Percentiles rank a stretch among this genome's conserved stretches.
Evolutionary conservation across 768 basidiomycete species (phyloP).

Genomic region (Lentinula raphanica): DNA sequence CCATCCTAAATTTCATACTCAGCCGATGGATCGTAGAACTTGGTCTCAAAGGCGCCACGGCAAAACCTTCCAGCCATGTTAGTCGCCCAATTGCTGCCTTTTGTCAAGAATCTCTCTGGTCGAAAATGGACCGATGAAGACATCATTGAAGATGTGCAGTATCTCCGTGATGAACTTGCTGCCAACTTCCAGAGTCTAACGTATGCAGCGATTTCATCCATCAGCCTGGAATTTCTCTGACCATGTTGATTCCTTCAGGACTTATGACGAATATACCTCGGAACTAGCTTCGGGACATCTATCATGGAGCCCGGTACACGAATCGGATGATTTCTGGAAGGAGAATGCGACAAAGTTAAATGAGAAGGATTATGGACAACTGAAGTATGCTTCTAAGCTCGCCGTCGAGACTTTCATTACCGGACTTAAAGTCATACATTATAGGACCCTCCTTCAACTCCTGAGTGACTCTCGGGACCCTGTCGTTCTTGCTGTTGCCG

Average conservation of each 20-base stretch:
- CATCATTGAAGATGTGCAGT: conserved; percentile 85
- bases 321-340: conserved; percentile 97
- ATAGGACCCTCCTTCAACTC: conserved; percentile 69
- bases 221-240: not conserved
- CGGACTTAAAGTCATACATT: no score
- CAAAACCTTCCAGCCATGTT: conserved; percentile 93
- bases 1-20: no score
- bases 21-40: no score
- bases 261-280: conserved; percentile 93
- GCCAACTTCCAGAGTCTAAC: conserved; percentile 84
- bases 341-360: conserved; percentile 87
- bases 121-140: conserved; percentile 97
- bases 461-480: conserved; percentile 69
- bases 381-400: conserved; percentile 64
- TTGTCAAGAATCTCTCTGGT: conserved; percentile 73
- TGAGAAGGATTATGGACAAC: conserved; percentile 76
- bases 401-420: no score
- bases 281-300: conserved; percentile 87
- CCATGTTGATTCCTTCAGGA: conserved; percentile 40
- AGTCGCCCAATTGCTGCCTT: conserved; percentile 80
- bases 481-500: conserved; percentile 82
- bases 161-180: conserved; percentile 81
- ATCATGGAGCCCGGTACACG: conserved; percentile 94
- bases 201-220: conserved; percentile 36
- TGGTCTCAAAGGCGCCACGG: conserved; percentile 81